Percentiles rank a stretch among this genome's conserved stretches.
Conservation (phyloP, 2,329 filamentous ascomycete genomes). For the Beauveria australis region DNA sequence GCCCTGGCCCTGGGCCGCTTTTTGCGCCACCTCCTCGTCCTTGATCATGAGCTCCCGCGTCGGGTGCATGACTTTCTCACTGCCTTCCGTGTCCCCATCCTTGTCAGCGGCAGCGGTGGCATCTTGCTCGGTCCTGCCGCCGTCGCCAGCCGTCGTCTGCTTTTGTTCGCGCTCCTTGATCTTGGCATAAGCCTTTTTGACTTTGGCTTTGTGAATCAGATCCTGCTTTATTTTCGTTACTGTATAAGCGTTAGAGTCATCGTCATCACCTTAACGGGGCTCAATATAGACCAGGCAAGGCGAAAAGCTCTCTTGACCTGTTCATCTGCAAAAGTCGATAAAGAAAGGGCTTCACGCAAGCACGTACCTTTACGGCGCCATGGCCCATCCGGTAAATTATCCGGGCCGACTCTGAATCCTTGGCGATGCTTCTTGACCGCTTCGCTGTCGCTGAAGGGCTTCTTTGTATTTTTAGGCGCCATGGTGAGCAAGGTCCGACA, state of each 20-base stretch:
- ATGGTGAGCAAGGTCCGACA: conserved; percentile 15
- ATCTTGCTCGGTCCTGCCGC: conserved; percentile 11
- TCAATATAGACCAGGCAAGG: not conserved
- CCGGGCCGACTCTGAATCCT: conserved; percentile 80
- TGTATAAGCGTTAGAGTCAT: conserved; percentile 25
- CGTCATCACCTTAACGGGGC: not conserved
- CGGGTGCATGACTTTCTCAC: conserved; percentile 24
- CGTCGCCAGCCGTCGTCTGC: conserved; percentile 13
- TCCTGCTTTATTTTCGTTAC: conserved; percentile 84
- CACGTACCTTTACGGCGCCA: conserved; percentile 65
- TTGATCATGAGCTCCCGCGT: conserved; percentile 32
- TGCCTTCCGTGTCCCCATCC: conserved; percentile 14
- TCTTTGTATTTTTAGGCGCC: conserved; percentile 25
- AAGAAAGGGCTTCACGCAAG: not conserved
- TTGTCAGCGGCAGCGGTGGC: conserved; percentile 13
- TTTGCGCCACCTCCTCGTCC: conserved; percentile 29
- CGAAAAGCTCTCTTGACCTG: not conserved
- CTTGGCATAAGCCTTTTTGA: conserved; percentile 88
- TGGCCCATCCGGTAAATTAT: conserved; percentile 82
- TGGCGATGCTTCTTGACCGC: conserved; percentile 48
- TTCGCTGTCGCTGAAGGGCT: conserved; percentile 26
- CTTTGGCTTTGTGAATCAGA: conserved; percentile 84
- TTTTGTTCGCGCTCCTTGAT: conserved; percentile 50
- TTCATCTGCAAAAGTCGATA: not conserved
- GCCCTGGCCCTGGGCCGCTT: conserved; percentile 13